These are phyloP conservation scores for Cladosporium oxysporum DNA, from an alignment of 2,329 filamentous ascomycete species.

Conservation along the genomic window DNA sequence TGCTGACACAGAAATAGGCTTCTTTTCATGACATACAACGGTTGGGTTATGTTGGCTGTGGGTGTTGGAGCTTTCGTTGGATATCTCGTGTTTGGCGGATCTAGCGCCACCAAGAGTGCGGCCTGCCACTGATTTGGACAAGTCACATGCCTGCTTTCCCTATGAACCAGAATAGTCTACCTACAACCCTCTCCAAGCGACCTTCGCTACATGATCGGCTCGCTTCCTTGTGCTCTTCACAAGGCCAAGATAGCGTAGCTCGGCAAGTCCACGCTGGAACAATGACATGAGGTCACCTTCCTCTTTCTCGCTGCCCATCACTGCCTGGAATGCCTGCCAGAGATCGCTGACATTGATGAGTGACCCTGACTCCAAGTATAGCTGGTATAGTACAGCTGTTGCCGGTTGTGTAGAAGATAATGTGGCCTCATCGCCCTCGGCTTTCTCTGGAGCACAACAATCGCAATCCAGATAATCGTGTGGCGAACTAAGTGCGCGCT, in stretches of 20 bases:
- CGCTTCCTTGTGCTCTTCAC: slow-evolving; percentile 89
- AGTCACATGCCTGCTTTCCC: background rate
- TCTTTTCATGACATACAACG: slow-evolving; percentile 99
- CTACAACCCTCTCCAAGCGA: slow-evolving; percentile 74
- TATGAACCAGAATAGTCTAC: background rate
- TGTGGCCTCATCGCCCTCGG: slow-evolving; percentile 46
- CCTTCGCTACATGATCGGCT: slow-evolving; percentile 85
- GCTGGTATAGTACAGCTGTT: slow-evolving; percentile 72
- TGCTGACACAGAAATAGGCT: slow-evolving; percentile 61
- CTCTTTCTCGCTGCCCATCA: slow-evolving; percentile 52
- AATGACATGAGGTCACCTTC: slow-evolving; percentile 56
- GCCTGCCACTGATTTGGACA: slow-evolving; percentile 73
- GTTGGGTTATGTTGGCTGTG: slow-evolving; percentile 93
- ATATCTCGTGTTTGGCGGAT: slow-evolving; percentile 77
- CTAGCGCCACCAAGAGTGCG: slow-evolving; percentile 76
- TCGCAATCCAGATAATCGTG: slow-evolving; percentile 76
- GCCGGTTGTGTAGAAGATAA: slow-evolving; percentile 65
- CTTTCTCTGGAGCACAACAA: slow-evolving; percentile 57
- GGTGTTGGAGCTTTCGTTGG: slow-evolving; percentile 86
- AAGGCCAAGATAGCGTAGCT: slow-evolving; percentile 82
- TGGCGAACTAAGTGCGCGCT: slow-evolving; percentile 69
- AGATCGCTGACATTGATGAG: slow-evolving; percentile 79
- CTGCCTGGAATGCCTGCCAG: slow-evolving; percentile 73
- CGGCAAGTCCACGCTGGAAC: slow-evolving; percentile 84
- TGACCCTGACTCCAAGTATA: slow-evolving; percentile 75